phyloP scores from a whole-genome alignment of 805 yeast genomes.

The Danielia reshetovae region DNA sequence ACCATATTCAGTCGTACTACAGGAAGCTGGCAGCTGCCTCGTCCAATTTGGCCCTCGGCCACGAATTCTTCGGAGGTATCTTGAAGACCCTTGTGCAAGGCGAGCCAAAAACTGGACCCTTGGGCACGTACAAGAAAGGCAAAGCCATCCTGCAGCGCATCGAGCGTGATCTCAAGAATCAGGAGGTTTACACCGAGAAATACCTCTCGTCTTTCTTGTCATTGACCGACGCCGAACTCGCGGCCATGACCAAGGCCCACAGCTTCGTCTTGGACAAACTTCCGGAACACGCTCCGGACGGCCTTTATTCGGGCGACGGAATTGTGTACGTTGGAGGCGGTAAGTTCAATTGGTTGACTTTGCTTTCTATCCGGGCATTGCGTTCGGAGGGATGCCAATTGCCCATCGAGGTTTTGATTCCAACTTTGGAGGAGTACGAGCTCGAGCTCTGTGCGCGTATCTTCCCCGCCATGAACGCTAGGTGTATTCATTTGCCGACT shows the following conservation, averaged over 20 bases:
- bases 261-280: conserved; percentile 39
- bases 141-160: conserved; percentile 22
- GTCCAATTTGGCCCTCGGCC: conserved; percentile 24
- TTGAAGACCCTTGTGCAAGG: conserved; percentile 40
- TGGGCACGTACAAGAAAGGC: conserved; percentile 41
- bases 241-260: conserved; percentile 47
- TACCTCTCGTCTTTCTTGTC: conserved; percentile 49
- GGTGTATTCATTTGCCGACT: conserved; percentile 35
- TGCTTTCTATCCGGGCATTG: conserved; percentile 60
- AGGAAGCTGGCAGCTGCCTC: conserved; percentile 2
- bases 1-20: conserved; percentile 8
- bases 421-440: conserved; percentile 66
- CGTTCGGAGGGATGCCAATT: conserved; percentile 62
- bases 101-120: conserved; percentile 41
- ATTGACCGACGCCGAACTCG: conserved; percentile 39
- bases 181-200: conserved; percentile 45
- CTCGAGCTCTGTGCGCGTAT: conserved; percentile 47
- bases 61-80: conserved; percentile 39
- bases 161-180: conserved; percentile 30
- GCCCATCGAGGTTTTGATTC: conserved; percentile 82
- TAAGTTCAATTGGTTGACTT: conserved; percentile 65
- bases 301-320: conserved; percentile 45
- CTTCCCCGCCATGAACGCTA: conserved; percentile 36
- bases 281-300: conserved; percentile 36
- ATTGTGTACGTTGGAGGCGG: conserved; percentile 81